Evolutionary conservation across 805 yeast genomes (phyloP).

Genomic region (Wickerhamomyces rabaulensis): DNA sequence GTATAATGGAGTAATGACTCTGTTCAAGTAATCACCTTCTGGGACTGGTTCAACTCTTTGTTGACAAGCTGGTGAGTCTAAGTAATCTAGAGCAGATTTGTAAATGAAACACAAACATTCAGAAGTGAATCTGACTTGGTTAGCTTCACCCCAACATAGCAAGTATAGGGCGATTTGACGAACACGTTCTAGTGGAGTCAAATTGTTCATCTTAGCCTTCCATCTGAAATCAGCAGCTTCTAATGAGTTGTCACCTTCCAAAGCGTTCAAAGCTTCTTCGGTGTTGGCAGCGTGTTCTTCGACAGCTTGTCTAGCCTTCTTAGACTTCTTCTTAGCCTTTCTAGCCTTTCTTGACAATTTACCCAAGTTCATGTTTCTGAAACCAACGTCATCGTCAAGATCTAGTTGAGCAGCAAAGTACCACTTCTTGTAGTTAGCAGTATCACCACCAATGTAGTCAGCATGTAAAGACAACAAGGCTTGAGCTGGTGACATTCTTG

Average conservation of each 20-base stretch:
- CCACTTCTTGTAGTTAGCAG: constrained; percentile 85
- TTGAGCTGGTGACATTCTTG: constrained; percentile 87
- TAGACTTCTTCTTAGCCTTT: constrained; percentile 75
- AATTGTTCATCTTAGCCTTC: constrained; percentile 73
- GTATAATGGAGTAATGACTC: constrained; percentile 89
- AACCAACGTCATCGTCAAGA: constrained; percentile 79
- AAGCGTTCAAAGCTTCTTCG: constrained; percentile 52
- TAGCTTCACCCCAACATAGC: constrained; percentile 86
- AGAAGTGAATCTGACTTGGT: constrained; percentile 88
- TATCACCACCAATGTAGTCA: constrained; percentile 84
- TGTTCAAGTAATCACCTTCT: constrained; percentile 84
- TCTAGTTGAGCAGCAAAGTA: constrained; percentile 85
- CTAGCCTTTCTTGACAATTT: constrained; percentile 74
- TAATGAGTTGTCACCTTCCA: constrained; percentile 80
- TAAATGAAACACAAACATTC: constrained; percentile 90
- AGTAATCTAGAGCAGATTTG: constrained; percentile 91
- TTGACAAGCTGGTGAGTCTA: constrained; percentile 85
- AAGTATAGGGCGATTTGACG: constrained; percentile 74
- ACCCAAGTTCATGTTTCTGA: constrained; percentile 74
- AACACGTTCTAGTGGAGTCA: constrained; percentile 73
- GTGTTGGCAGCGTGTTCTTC: constrained; percentile 63
- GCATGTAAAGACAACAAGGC: constrained; percentile 79
- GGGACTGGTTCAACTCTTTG: constrained; percentile 79
- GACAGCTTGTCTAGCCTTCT: constrained; percentile 66
- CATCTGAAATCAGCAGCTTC: constrained; percentile 81